Percentiles rank a stretch among this genome's conserved stretches.
Conservation (phyloP, 345 rosid species). For the Ceriops decandra region DNA sequence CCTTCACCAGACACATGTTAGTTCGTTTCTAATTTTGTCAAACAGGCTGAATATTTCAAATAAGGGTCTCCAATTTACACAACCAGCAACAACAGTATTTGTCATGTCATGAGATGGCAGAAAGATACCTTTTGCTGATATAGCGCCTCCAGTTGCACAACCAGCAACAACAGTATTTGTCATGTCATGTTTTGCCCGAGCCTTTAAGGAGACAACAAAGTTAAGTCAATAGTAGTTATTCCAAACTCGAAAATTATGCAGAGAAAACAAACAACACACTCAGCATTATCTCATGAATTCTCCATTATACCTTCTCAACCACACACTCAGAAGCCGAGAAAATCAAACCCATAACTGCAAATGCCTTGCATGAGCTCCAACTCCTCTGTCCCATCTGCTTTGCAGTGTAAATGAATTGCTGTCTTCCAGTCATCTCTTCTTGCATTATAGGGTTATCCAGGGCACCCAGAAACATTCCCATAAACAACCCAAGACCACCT, state of each 20-base stretch:
- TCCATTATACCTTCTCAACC: constrained; percentile 26
- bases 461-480: constrained; percentile 86
- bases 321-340: constrained; percentile 90
- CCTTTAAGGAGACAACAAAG: constrained; percentile 25
- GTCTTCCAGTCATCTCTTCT: constrained; percentile 70
- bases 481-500: constrained; percentile 83
- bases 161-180: constrained; percentile 74
- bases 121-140: constrained; percentile 60
- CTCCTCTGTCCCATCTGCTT: constrained; percentile 88
- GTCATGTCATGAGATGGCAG: not conserved
- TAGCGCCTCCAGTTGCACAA: constrained; percentile 75
- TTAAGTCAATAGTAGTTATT: no score
- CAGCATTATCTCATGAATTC: no score
- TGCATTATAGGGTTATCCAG: constrained; percentile 76
- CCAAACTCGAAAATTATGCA: no score
- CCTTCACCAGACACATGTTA: no score
- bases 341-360: constrained; percentile 87
- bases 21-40: no score
- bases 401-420: constrained; percentile 63
- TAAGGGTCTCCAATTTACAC: constrained; percentile 67
- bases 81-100: constrained; percentile 62
- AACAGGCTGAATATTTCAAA: no score
- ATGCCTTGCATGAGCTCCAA: constrained; percentile 80
- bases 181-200: constrained; percentile 71
- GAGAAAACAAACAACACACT: no score